Evolutionary conservation across 495 filamentous ascomycete genomes (phyloP).

Genomic region (Darksidea phi): DNA sequence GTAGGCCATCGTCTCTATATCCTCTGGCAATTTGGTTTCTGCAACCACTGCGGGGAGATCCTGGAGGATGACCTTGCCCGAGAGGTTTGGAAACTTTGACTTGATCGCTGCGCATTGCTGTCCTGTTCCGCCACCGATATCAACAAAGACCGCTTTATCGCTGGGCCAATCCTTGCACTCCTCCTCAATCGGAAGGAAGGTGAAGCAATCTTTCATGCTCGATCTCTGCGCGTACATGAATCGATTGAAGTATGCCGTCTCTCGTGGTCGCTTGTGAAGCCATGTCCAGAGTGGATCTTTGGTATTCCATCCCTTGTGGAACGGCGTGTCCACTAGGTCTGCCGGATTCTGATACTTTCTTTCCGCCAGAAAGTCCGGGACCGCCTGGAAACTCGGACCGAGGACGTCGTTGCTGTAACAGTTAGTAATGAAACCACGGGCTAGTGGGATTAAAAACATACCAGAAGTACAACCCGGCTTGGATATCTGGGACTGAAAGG

Average conservation of each 20-base stretch:
- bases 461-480: background rate
- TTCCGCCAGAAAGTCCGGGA: background rate
- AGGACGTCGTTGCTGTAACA: background rate
- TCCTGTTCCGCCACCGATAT: slow-evolving; percentile 10
- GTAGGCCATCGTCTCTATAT: background rate
- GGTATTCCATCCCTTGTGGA: background rate
- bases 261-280: background rate
- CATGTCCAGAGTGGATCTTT: background rate
- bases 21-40: background rate
- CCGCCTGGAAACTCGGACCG: background rate
- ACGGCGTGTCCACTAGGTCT: background rate
- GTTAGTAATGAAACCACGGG: too few relatives aligned
- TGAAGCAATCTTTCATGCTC: background rate
- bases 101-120: background rate
- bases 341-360: background rate
- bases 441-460: background rate
- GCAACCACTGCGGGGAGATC: background rate
- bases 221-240: slow-evolving; percentile 4
- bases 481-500: slow-evolving; percentile 1
- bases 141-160: slow-evolving; percentile 2
- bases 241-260: slow-evolving; percentile 6
- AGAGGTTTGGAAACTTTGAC: background rate
- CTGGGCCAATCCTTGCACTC: background rate
- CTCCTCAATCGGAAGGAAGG: background rate
- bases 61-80: slow-evolving; percentile 1